Evolutionary conservation across 495 filamentous ascomycete genomes (phyloP), one percentile per base, ranked within the genome.

Genomic region (Schizothecium vesticola): DNA sequence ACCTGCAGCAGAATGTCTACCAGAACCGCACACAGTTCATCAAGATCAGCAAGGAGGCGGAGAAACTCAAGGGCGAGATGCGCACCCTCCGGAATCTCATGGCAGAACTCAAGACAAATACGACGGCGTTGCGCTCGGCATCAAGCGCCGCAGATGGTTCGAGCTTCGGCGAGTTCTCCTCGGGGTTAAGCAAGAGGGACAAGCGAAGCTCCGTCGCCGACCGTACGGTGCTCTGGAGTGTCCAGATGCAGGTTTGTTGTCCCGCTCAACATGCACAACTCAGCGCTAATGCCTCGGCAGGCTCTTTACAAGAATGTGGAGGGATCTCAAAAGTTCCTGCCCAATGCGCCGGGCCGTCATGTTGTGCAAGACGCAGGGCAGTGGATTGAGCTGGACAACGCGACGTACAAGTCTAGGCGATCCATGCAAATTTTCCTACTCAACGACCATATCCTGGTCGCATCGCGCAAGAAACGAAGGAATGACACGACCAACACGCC

Each of bases 1-100:
- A 98, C 73, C 84, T 99, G 11, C 96, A 98, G 74, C 91, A 96
- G 73, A 99, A 93, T 81, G 92, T 99, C 33, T 97, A 94, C 78
- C 93, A 97, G 75, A 99, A 99, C 78, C 89, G 95, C 59, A 97
- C 93, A 0, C 94, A 98, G 73, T 99, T 99, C 79, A 97, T 99
- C 83, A 94, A 96, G 73, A 98, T 99, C 78, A 97, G 92, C 77
- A 95, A 97, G 80, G 96, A 99, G 79, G 96, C 96, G 3, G 95
- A 99, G 74, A 97, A 97, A 78, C 86, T 99, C 63, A 98, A 97
- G 75, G 86, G 89, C 59, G 95, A 99, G 78, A 98, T 99, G 94
- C 88, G 93, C 24, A 89, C 91, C 2, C 88, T 99, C 4, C 86
- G 91, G 22, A 89, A 89, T 58, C 83, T 97, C 57, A 96, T 98